These are phyloP conservation scores for Withania somnifera DNA, from an alignment of 305 asterid species.

Conservation along the genomic window DNA sequence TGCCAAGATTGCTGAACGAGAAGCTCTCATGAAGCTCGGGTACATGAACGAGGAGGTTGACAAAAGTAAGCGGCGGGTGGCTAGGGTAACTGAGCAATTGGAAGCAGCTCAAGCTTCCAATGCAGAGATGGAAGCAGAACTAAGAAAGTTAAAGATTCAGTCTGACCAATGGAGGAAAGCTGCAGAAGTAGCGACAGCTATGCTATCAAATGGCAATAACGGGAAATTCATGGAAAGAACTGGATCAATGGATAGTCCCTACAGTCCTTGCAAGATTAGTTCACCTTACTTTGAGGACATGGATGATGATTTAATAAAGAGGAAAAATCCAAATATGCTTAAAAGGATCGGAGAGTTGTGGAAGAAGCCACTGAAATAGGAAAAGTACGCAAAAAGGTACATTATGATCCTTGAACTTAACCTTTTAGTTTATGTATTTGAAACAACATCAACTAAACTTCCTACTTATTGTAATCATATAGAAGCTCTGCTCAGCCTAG, in stretches of 20 bases:
- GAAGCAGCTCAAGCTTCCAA: constrained; percentile 41
- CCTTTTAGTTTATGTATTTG: not conserved
- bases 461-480: not conserved
- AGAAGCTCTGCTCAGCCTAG: constrained; percentile 2
- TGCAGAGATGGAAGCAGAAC: constrained; percentile 55
- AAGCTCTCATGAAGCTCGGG: constrained; percentile 29
- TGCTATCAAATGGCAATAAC: constrained; percentile 40
- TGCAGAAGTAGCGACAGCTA: constrained; percentile 62
- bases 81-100: constrained; percentile 33
- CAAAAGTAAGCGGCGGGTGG: constrained; percentile 29
- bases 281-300: constrained; percentile 31
- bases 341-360: constrained; percentile 50
- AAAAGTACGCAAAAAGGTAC: not conserved
- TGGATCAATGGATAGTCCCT: constrained; percentile 42
- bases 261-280: constrained; percentile 24
- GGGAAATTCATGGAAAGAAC: constrained; percentile 42
- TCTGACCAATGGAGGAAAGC: constrained; percentile 75
- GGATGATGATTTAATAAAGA: constrained; percentile 47
- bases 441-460: not conserved
- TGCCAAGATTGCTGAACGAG: constrained; percentile 37
- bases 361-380: constrained; percentile 54
- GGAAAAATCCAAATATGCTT: constrained; percentile 45
- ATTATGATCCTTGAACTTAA: not conserved
- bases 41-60: constrained; percentile 40
- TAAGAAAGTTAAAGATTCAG: constrained; percentile 59